Evolutionary conservation across 371 early-diverging fungal species (phyloP), one percentile per base, ranked within the genome.

Genomic region (Syncephalastrum monosporum): DNA sequence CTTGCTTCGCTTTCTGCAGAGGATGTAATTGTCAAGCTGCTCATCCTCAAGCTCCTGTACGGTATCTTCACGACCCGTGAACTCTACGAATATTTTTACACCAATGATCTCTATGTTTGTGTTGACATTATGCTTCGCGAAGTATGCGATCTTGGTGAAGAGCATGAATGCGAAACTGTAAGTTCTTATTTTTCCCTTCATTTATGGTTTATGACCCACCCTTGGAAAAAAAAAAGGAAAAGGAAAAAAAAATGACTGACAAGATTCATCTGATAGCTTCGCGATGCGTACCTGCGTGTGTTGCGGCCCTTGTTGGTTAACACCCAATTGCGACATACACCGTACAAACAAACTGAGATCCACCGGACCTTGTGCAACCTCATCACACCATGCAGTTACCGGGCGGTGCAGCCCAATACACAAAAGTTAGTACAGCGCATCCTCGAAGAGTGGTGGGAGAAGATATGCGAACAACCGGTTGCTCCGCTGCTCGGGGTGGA

Each of bases 91-190:
- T 85, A 91, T 56, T 88, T 92, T 72, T 95, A 93, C 65, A 92
- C 94, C 27, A 95, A 95, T 59, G 95, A 95, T 67, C 72, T 93
- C 16, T 79, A 79, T 42, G 92, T 95, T 5, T 77, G 93, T 23
- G 80, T 93, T 4, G 95, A 95, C 62, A 87, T 93, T 21, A 78
- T 89, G 1, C 68, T 94, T 8, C 79, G 94, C 50, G 92, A 92
- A 67, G 72, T 90, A 10, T 82, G 87, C 69, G 79, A 88, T 51
- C 68, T 91, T 8, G 85, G 87, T 5, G 90, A 88, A 12, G 88
- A 87, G 42, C 80, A 82, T 38, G 87, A 84, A 65, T 72, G 69
- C 43, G 76, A 71, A 57, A 63, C 69, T 16, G 75, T 73, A 71
- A 73, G 72, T 57, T 23, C 12, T 7, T 23, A 24, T 23, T 43